These are phyloP conservation scores for Penicillium sp. DNA, from an alignment of 2,329 filamentous ascomycete species.

Conservation along the genomic window DNA sequence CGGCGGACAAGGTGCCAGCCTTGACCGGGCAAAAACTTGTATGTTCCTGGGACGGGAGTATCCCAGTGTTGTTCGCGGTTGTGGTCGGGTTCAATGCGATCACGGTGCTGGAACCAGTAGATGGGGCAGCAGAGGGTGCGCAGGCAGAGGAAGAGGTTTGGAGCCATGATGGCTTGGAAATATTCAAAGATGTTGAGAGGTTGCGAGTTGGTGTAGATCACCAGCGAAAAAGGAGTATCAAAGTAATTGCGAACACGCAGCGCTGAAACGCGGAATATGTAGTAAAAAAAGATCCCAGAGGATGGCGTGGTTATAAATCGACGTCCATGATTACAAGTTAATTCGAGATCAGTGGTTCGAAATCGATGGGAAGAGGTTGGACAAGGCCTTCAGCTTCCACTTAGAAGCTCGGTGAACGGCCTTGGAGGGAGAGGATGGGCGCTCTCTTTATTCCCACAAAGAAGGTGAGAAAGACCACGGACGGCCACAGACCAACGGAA, in stretches of 20 bases:
- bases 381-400: conserved; percentile 12
- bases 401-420: conserved; percentile 16
- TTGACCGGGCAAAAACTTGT: conserved; percentile 51
- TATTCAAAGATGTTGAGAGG: neutral
- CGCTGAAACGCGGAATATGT: conserved; percentile 26
- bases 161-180: conserved; percentile 42
- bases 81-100: conserved; percentile 39
- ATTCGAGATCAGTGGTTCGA: conserved; percentile 19
- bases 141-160: conserved; percentile 53
- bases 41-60: conserved; percentile 49
- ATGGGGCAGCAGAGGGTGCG: conserved; percentile 49
- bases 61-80: conserved; percentile 51
- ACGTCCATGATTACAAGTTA: conserved; percentile 31
- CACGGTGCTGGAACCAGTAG: conserved; percentile 50
- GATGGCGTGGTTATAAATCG: conserved; percentile 28
- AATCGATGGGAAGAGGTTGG: conserved; percentile 15
- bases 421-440: conserved; percentile 2
- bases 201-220: neutral
- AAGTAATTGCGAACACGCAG: conserved; percentile 7
- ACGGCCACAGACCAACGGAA: conserved; percentile 11
- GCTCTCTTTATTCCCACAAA: conserved; percentile 8
- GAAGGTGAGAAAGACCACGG: conserved; percentile 7
- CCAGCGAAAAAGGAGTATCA: neutral
- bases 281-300: conserved; percentile 8
- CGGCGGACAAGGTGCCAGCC: conserved; percentile 52